phyloP scores from a whole-genome alignment of 2,329 filamentous ascomycete species.

The Botrytis medusae region DNA sequence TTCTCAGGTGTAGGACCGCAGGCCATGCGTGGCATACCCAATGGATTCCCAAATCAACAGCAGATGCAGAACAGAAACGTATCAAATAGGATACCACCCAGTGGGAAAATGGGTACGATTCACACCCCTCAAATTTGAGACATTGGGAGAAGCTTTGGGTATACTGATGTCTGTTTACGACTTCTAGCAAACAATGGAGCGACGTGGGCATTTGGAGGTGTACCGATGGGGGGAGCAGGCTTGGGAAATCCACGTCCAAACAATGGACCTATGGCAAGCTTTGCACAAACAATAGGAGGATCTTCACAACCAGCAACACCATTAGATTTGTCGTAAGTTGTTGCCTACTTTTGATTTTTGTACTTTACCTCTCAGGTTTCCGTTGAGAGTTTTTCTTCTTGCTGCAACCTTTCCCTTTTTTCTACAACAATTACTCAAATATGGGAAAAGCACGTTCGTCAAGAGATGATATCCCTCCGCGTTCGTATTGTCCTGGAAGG shows the following conservation, averaged over 20 bases:
- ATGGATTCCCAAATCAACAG: constrained; percentile 59
- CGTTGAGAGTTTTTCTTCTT: background rate
- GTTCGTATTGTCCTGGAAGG: constrained; percentile 15
- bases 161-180: constrained; percentile 31
- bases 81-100: constrained; percentile 61
- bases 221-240: constrained; percentile 58
- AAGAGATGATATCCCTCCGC: background rate
- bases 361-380: constrained; percentile 24
- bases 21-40: constrained; percentile 60
- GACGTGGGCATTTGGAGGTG: constrained; percentile 63
- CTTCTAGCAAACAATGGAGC: constrained; percentile 41
- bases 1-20: constrained; percentile 53
- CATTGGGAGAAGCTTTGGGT: constrained; percentile 4
- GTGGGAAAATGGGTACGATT: constrained; percentile 62
- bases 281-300: constrained; percentile 61
- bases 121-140: constrained; percentile 7
- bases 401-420: background rate
- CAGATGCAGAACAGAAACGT: constrained; percentile 57
- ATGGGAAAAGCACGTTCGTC: constrained; percentile 5
- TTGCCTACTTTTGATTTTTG: constrained; percentile 29
- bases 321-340: constrained; percentile 64
- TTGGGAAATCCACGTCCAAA: constrained; percentile 53
- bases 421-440: constrained; percentile 1
- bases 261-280: constrained; percentile 61
- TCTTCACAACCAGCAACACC: constrained; percentile 62